Evolutionary conservation across 352 stramenopile species (phyloP).

Genomic region (Phytophthora foliorum): DNA sequence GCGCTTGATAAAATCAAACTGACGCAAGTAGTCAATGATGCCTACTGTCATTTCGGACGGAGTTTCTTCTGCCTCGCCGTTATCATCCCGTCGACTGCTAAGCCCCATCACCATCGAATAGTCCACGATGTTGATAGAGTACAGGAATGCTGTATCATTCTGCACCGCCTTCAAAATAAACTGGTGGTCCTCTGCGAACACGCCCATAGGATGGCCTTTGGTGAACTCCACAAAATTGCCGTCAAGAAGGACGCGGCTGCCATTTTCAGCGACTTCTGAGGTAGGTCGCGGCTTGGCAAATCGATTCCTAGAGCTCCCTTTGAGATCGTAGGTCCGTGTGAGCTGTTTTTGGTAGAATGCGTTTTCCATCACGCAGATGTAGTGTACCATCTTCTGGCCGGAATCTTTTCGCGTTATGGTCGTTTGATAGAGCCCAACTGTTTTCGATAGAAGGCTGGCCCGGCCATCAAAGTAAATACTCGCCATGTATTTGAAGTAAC

Average conservation of each 20-base stretch:
- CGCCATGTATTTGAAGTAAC: conserved; percentile 98
- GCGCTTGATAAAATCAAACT: conserved; percentile 99
- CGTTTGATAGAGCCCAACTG: conserved; percentile 98
- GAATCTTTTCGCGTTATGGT: conserved; percentile 94
- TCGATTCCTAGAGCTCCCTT: conserved; percentile 96
- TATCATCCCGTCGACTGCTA: conserved; percentile 49
- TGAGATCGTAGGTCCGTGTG: conserved; percentile 97
- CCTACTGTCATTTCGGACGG: conserved; percentile 94
- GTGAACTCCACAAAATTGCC: conserved; percentile 89
- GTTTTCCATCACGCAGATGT: conserved; percentile 97
- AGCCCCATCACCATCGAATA: conserved; percentile 99
- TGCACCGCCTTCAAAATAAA: conserved; percentile 91
- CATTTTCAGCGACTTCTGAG: conserved; percentile 34
- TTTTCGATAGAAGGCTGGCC: conserved; percentile 96
- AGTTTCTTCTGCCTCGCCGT: conserved; percentile 30
- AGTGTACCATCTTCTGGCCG: conserved; percentile 90
- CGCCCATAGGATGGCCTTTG: conserved; percentile 75
- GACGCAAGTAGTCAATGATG: conserved; percentile 99
- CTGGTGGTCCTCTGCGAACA: conserved; percentile 80
- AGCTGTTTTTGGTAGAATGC: conserved; percentile 97
- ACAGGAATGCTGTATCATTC: conserved; percentile 98
- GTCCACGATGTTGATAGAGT: conserved; percentile 99
- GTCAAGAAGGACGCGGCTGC: conserved; percentile 76
- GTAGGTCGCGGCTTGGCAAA: conserved; percentile 74
- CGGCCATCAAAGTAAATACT: conserved; percentile 97